Evolutionary conservation across 2,329 filamentous ascomycete genomes (phyloP).

Genomic region (Aspergillus ochraceoroseus): DNA sequence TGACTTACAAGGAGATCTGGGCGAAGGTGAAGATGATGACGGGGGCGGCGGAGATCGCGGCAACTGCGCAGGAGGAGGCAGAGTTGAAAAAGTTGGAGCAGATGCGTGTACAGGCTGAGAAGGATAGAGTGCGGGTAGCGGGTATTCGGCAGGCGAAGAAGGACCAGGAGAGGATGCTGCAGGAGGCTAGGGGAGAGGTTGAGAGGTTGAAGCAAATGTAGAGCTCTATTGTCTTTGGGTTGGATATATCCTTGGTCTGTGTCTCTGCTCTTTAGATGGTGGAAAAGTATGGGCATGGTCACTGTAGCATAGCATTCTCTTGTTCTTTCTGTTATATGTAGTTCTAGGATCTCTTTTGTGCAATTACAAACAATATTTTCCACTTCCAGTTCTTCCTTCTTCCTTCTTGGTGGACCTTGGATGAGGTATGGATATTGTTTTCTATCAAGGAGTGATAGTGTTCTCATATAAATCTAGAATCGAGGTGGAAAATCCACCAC

Average conservation of each 20-base stretch:
- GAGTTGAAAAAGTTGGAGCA: slow-evolving; percentile 36
- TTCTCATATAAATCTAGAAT: no score
- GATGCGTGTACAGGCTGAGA: slow-evolving; percentile 34
- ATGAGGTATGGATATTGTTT: no score
- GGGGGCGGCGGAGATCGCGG: slow-evolving; percentile 35
- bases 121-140: slow-evolving; percentile 38
- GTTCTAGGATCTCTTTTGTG: slow-evolving; percentile 15
- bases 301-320: slow-evolving; percentile 26
- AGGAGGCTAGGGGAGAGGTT: slow-evolving; percentile 43
- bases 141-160: slow-evolving; percentile 42
- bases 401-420: neutral
- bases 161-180: slow-evolving; percentile 44
- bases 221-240: slow-evolving; percentile 13
- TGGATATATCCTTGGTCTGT: slow-evolving; percentile 3
- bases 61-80: slow-evolving; percentile 33
- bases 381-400: slow-evolving; percentile 2
- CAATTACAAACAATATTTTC: neutral
- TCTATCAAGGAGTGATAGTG: no score
- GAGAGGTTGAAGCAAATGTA: slow-evolving; percentile 39
- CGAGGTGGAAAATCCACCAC: no score
- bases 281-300: slow-evolving; percentile 13
- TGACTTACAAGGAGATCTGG: slow-evolving; percentile 43
- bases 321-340: slow-evolving; percentile 20
- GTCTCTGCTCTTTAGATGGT: slow-evolving; percentile 12
- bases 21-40: slow-evolving; percentile 41